These are phyloP conservation scores for Agastache rugosa DNA, from an alignment of 257 asterid species.

Conservation along the genomic window DNA sequence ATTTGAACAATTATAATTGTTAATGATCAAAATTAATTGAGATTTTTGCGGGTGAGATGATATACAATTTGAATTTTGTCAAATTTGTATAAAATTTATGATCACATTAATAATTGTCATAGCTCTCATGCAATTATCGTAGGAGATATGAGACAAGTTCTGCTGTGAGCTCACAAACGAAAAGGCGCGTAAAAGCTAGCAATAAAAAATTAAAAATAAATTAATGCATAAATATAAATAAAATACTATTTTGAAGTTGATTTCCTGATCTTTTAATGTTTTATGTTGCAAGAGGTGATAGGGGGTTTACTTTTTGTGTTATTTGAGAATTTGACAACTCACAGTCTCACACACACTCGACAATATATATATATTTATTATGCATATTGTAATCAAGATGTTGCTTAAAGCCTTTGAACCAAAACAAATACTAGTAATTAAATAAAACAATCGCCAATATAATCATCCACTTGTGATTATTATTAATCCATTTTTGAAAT, in stretches of 20 bases:
- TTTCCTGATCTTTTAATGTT: slow-evolving; percentile 25
- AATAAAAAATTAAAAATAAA: background rate
- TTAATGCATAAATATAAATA: background rate
- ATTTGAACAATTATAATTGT: background rate
- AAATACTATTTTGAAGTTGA: background rate
- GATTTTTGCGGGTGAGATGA: slow-evolving; percentile 3
- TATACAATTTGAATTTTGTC: background rate
- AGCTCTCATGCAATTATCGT: background rate
- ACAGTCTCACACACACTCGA: slow-evolving; percentile 29
- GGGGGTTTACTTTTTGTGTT: slow-evolving; percentile 38
- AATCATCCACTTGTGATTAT: slow-evolving; percentile 42
- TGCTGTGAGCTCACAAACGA: background rate
- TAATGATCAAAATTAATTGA: background rate
- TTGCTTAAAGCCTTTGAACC: slow-evolving; percentile 42
- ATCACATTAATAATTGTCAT: background rate
- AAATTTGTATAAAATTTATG: too few relatives aligned
- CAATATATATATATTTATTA: slow-evolving; percentile 16
- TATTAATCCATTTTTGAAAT: slow-evolving; percentile 44
- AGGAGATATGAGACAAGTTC: background rate
- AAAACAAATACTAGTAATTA: slow-evolving; percentile 20
- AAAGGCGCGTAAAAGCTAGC: background rate
- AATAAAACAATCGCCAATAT: slow-evolving; percentile 32
- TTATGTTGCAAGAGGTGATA: slow-evolving; percentile 26
- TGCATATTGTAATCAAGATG: slow-evolving; percentile 32
- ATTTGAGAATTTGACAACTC: slow-evolving; percentile 37